These are phyloP conservation scores for Ganoderma sinense DNA, from an alignment of 1,284 basidiomycete species.

Conservation along the genomic window DNA sequence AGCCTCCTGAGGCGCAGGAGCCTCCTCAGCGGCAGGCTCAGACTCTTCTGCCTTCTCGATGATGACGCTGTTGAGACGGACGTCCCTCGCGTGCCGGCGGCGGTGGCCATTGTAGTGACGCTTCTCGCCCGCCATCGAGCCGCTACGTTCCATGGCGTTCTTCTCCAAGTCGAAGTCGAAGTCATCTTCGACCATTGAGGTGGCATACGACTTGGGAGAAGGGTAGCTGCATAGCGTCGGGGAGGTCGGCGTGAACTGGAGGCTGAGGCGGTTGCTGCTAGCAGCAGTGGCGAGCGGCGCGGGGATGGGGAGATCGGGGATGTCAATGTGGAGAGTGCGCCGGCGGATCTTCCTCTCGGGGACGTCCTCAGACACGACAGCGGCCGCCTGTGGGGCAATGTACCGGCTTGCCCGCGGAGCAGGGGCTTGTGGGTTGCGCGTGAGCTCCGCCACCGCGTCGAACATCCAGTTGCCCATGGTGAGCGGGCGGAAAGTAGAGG, in stretches of 20 bases:
- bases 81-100: slow-evolving; percentile 51
- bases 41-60: slow-evolving; percentile 37
- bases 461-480: slow-evolving; percentile 79
- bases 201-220: slow-evolving; percentile 37
- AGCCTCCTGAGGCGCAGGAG: slow-evolving; percentile 32
- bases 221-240: slow-evolving; percentile 43
- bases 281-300: slow-evolving; percentile 30
- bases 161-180: slow-evolving; percentile 45
- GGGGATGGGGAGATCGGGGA: slow-evolving; percentile 36
- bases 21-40: slow-evolving; percentile 16
- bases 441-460: slow-evolving; percentile 76
- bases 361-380: slow-evolving; percentile 31
- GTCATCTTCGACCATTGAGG: slow-evolving; percentile 44
- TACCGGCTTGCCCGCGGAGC: slow-evolving; percentile 46
- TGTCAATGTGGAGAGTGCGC: slow-evolving; percentile 43
- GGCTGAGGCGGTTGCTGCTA: slow-evolving; percentile 52
- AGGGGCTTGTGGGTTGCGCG: slow-evolving; percentile 40
- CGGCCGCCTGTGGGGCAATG: slow-evolving; percentile 44
- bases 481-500: slow-evolving; percentile 42
- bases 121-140: slow-evolving; percentile 27
- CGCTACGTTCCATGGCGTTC: slow-evolving; percentile 33
- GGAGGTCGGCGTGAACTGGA: slow-evolving; percentile 70
- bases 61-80: slow-evolving; percentile 44
- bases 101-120: slow-evolving; percentile 38
- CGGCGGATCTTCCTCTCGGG: slow-evolving; percentile 32